Percentiles rank a stretch among this genome's conserved stretches.
Evolutionary conservation across 129 eudicot genomes (phyloP).

Genomic region (Dittrichia graveolens): DNA sequence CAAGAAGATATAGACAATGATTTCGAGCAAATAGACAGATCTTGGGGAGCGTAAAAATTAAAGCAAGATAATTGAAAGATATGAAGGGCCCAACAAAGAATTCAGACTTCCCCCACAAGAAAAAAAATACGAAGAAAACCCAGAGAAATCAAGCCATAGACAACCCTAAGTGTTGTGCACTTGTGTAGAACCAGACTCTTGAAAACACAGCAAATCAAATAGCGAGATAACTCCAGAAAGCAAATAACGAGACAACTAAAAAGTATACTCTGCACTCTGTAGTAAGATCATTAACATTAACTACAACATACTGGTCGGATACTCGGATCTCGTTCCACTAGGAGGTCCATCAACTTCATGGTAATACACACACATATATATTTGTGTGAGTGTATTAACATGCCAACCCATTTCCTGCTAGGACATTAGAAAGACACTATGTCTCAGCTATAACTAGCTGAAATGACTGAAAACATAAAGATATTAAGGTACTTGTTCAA

Average conservation of each 20-base stretch:
- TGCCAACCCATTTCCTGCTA: constrained; percentile 12
- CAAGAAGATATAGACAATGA: too few relatives aligned
- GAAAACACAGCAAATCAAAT: constrained; percentile 4
- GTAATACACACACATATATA: neutral
- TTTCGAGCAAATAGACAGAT: too few relatives aligned
- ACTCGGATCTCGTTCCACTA: neutral
- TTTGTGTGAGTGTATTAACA: neutral
- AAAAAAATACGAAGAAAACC: neutral
- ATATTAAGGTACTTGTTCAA: neutral
- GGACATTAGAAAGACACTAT: constrained; percentile 4
- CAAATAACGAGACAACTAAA: too few relatives aligned
- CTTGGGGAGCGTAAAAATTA: neutral
- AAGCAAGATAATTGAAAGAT: neutral
- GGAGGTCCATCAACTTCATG: neutral
- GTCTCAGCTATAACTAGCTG: neutral
- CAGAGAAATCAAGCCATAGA: constrained; percentile 2
- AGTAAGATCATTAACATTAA: neutral
- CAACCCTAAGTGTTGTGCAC: neutral
- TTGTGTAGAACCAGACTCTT: neutral
- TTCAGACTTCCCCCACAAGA: neutral
- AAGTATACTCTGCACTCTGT: too few relatives aligned
- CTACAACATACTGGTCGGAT: neutral
- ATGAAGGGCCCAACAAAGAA: constrained; percentile 7
- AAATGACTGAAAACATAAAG: neutral
- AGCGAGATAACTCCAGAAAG: neutral